Conservation (phyloP, 345 rosid genomes). For the Corchorus olitorius region DNA sequence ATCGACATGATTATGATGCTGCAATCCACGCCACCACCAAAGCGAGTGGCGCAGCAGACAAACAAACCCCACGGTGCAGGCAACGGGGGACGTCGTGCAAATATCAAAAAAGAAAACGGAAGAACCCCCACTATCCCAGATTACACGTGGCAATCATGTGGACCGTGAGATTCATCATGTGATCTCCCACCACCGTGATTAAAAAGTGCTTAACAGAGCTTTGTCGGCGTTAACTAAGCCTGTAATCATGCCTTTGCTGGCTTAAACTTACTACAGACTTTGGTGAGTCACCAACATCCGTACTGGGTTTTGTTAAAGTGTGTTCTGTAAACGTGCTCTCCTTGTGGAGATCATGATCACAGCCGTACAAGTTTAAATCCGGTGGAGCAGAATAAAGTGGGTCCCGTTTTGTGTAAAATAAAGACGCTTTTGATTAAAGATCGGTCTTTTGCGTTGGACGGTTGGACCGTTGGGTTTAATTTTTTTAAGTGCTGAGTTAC, state of each 20-base stretch:
- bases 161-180: not conserved
- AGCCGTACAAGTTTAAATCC: not conserved
- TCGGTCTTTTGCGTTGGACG: not conserved
- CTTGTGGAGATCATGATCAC: not conserved
- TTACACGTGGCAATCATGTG: slow-evolving; percentile 13
- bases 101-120: not conserved
- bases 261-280: not conserved
- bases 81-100: not conserved
- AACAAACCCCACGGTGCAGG: slow-evolving; percentile 10
- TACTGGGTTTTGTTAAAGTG: not conserved
- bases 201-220: not conserved
- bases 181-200: not conserved
- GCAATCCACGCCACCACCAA: slow-evolving; percentile 8
- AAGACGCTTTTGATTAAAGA: not conserved
- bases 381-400: not conserved
- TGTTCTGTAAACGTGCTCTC: not conserved
- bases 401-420: not conserved
- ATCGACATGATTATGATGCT: not conserved
- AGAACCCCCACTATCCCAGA: not conserved
- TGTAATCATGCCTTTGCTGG: not conserved
- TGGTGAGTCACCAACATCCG: slow-evolving; percentile 12
- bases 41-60: slow-evolving; percentile 13
- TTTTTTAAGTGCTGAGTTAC: not conserved
- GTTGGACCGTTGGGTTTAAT: not conserved
- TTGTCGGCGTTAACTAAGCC: not conserved